Evolutionary conservation across 805 yeast genomes (phyloP).

Genomic region (Debaryomyces hansenii): DNA sequence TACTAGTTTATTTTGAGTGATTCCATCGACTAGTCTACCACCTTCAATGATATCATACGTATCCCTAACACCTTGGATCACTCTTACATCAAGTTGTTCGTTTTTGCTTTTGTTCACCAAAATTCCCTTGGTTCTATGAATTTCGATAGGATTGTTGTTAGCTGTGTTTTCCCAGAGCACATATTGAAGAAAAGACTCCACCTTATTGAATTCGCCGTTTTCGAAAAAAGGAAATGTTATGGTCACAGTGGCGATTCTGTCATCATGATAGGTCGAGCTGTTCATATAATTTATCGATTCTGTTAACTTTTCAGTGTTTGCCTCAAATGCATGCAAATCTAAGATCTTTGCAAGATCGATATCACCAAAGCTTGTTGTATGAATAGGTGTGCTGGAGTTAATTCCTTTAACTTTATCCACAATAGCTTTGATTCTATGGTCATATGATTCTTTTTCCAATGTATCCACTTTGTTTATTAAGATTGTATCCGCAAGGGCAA

Average conservation of each 20-base stretch:
- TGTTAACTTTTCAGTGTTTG: constrained; percentile 18
- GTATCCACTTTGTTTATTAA: constrained; percentile 77
- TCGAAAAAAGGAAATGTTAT: constrained; percentile 47
- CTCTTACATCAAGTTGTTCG: constrained; percentile 41
- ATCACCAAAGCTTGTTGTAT: constrained; percentile 72
- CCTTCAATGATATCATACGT: constrained; percentile 76
- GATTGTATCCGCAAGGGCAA: constrained; percentile 85
- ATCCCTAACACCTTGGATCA: constrained; percentile 90
- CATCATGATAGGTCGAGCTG: constrained; percentile 33
- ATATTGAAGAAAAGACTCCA: constrained; percentile 67
- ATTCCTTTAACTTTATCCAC: constrained; percentile 47
- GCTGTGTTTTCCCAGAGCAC: constrained; percentile 70
- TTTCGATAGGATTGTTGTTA: constrained; percentile 51
- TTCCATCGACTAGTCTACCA: constrained; percentile 34
- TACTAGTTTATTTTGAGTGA: constrained; percentile 57
- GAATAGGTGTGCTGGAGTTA: constrained; percentile 67
- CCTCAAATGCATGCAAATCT: constrained; percentile 77
- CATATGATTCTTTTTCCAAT: constrained; percentile 20
- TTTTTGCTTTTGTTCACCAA: constrained; percentile 39
- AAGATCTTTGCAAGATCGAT: constrained; percentile 64
- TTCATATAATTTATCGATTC: constrained; percentile 13
- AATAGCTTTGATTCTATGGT: constrained; percentile 28
- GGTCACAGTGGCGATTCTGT: constrained; percentile 35
- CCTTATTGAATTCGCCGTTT: constrained; percentile 29
- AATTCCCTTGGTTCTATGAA: constrained; percentile 83